Evolutionary conservation across 805 yeast genomes (phyloP).

Genomic region (Zygosaccharomyces rouxii): DNA sequence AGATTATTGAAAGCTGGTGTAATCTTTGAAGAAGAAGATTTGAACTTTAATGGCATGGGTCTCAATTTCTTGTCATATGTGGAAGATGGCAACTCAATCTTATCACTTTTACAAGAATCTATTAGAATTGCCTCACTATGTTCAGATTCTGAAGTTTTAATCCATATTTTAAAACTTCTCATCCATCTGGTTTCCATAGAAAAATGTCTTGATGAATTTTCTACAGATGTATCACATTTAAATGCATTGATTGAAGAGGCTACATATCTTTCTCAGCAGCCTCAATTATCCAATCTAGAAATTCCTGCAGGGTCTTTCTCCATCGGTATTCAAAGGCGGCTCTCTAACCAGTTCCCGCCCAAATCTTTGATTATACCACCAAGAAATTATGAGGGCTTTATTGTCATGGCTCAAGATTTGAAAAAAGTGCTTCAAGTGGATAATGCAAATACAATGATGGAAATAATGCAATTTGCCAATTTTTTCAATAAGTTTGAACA

Average conservation of each 20-base stretch:
- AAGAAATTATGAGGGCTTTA: slow-evolving; percentile 29
- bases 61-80: slow-evolving; percentile 38
- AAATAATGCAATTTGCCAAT: slow-evolving; percentile 32
- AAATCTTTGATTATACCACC: slow-evolving; percentile 32
- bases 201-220: slow-evolving; percentile 12
- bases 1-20: slow-evolving; percentile 52
- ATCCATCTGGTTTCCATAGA: slow-evolving; percentile 32
- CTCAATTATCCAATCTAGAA: not conserved
- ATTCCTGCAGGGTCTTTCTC: slow-evolving; percentile 40
- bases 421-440: slow-evolving; percentile 34
- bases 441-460: slow-evolving; percentile 30
- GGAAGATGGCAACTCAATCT: slow-evolving; percentile 21
- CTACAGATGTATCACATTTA: slow-evolving; percentile 14
- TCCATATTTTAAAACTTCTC: slow-evolving; percentile 32
- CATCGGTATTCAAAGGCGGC: slow-evolving; percentile 44
- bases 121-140: slow-evolving; percentile 15
- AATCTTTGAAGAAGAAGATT: slow-evolving; percentile 70
- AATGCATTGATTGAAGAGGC: slow-evolving; percentile 16
- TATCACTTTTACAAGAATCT: slow-evolving; percentile 32
- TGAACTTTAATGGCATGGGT: slow-evolving; percentile 60
- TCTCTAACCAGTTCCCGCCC: slow-evolving; percentile 48
- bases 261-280: not conserved
- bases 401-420: slow-evolving; percentile 38
- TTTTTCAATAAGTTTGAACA: slow-evolving; percentile 36
- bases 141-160: slow-evolving; percentile 9